A percentile compares a stretch with the other conserved stretches of the same genome.
Conservation (phyloP, 345 rosid genomes). For the Eucalyptus rudis region DNA sequence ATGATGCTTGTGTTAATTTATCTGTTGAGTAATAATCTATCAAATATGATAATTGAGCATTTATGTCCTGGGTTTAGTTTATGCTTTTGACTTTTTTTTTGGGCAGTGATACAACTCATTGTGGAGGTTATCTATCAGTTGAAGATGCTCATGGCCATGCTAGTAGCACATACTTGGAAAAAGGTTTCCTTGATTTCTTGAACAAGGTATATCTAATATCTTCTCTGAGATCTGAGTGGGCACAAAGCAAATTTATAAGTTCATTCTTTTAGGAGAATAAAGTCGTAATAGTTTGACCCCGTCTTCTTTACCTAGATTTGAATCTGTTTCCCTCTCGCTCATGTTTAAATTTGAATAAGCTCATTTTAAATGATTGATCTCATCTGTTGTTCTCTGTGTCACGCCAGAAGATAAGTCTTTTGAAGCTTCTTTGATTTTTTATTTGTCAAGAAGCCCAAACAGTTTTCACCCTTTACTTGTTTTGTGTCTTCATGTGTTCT, state of each 20-base stretch:
- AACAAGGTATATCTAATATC: slow-evolving; percentile 34
- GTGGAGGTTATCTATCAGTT: slow-evolving; percentile 45
- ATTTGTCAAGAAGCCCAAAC: not conserved
- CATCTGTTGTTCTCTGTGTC: not conserved
- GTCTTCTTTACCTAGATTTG: not conserved
- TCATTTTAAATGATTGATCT: not conserved
- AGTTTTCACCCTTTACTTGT: not conserved
- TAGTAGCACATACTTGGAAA: slow-evolving; percentile 35
- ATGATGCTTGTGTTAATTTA: not conserved
- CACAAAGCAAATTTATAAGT: not conserved
- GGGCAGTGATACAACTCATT: not conserved
- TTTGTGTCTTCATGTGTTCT: not conserved
- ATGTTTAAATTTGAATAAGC: not conserved
- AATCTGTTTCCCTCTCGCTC: not conserved
- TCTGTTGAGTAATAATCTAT: not conserved
- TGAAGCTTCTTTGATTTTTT: not conserved
- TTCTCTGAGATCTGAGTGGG: not conserved
- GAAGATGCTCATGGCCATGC: slow-evolving; percentile 49
- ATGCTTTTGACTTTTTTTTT: not conserved
- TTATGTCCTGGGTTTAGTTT: not conserved
- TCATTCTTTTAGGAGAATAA: not conserved
- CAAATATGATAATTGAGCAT: not conserved
- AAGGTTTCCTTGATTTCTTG: slow-evolving; percentile 64
- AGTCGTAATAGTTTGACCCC: not conserved
- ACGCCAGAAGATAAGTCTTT: not conserved